These are phyloP conservation scores for Geranomyces variabilis DNA, from an alignment of 192 early-diverging fungal genomes.

Conservation along the genomic window DNA sequence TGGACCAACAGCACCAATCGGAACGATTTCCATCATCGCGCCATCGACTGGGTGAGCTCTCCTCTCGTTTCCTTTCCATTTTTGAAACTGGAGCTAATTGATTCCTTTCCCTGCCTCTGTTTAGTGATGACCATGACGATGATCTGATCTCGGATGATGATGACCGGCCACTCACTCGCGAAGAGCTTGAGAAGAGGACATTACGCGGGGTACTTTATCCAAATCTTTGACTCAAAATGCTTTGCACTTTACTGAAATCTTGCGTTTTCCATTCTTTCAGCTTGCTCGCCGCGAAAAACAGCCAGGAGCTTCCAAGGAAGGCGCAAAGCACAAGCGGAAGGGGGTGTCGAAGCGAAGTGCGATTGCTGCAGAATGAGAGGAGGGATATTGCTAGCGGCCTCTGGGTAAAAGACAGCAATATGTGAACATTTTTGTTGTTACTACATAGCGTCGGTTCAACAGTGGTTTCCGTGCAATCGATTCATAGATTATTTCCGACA, in stretches of 20 bases:
- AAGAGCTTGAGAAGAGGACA: slow-evolving; percentile 56
- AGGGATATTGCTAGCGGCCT: no score
- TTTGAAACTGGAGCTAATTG: neutral
- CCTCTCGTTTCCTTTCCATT: neutral
- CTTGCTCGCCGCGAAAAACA: slow-evolving; percentile 41
- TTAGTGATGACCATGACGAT: slow-evolving; percentile 59
- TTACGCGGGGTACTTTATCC: slow-evolving; percentile 49
- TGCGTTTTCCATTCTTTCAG: slow-evolving; percentile 20
- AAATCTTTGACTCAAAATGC: neutral
- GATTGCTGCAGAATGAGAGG: slow-evolving; percentile 7
- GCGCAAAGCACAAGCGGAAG: slow-evolving; percentile 31
- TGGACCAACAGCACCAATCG: slow-evolving; percentile 52
- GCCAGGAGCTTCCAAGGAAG: slow-evolving; percentile 31
- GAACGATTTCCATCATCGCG: slow-evolving; percentile 49
- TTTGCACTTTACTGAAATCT: neutral
- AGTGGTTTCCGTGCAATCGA: no score
- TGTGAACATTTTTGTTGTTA: no score
- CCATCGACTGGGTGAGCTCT: slow-evolving; percentile 54
- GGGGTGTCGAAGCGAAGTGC: slow-evolving; percentile 14
- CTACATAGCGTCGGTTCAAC: no score
- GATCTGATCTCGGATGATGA: slow-evolving; percentile 58
- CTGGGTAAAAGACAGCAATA: no score
- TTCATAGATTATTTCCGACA: no score
- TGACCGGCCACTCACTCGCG: slow-evolving; percentile 58
- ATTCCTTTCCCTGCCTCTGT: neutral